A percentile compares a stretch with the other conserved stretches of the same genome.
Conservation (phyloP, 192 early-diverging fungal genomes). For the Spizellomyces punctatus region DNA sequence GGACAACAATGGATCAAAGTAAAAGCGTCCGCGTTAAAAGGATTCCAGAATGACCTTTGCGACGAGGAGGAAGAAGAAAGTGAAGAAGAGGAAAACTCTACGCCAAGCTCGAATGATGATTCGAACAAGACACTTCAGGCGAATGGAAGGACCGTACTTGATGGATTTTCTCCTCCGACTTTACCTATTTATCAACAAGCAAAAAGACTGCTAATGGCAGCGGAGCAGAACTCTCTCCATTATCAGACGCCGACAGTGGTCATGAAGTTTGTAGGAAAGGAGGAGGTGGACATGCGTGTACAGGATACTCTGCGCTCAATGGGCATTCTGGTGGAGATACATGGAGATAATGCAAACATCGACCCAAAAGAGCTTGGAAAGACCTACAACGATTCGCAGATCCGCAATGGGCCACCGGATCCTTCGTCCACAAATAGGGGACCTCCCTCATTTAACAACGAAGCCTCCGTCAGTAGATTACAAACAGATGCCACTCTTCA, state of each 20-base stretch:
- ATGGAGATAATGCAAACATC: background rate
- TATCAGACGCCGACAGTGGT: constrained; percentile 42
- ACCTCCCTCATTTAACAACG: background rate
- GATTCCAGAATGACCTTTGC: constrained; percentile 30
- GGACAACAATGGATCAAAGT: constrained; percentile 51
- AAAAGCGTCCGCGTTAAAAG: constrained; percentile 40
- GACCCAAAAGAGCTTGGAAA: no score
- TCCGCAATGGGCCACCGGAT: background rate
- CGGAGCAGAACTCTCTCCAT: constrained; percentile 39
- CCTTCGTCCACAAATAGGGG: no score
- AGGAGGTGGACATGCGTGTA: constrained; percentile 26
- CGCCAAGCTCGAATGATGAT: background rate
- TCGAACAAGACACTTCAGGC: constrained; percentile 1
- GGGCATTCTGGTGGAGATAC: constrained; percentile 30
- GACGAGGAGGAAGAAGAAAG: constrained; percentile 22
- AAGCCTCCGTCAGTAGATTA: background rate
- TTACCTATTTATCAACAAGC: constrained; percentile 42
- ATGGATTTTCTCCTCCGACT: background rate
- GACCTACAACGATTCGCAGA: no score
- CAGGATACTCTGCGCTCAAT: constrained; percentile 27
- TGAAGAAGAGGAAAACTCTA: constrained; percentile 23
- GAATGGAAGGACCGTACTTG: background rate
- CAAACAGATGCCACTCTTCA: background rate
- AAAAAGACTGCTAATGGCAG: constrained; percentile 31
- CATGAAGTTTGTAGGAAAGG: constrained; percentile 40